Percentiles rank a stretch among this genome's conserved stretches.
Evolutionary conservation across 192 early-diverging fungal species (phyloP).

Genomic region (Coemansia sp.): DNA sequence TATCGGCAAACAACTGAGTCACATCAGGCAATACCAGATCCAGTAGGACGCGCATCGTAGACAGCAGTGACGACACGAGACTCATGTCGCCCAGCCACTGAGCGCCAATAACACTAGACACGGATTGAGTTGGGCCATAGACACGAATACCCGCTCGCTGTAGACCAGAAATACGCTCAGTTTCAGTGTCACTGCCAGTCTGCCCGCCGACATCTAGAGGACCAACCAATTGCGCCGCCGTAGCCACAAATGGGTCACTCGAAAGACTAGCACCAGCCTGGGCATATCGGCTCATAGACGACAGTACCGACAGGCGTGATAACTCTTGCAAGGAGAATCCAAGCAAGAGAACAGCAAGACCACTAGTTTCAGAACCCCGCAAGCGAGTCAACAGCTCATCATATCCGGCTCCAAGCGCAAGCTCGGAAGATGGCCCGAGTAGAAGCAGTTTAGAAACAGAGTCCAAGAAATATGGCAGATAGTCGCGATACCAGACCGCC

Average conservation of each 20-base stretch:
- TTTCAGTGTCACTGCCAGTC: constrained; percentile 3
- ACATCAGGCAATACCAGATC: neutral
- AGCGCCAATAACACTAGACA: neutral
- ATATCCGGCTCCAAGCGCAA: neutral
- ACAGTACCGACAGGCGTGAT: neutral
- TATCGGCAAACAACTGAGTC: neutral
- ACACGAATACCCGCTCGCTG: constrained; percentile 9
- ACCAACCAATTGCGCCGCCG: neutral
- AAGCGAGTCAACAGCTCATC: neutral
- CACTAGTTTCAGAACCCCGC: neutral
- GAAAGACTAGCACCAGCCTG: neutral
- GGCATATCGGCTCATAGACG: neutral
- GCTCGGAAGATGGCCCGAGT: neutral
- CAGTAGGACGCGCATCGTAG: constrained; percentile 1
- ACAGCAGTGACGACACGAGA: constrained; percentile 10
- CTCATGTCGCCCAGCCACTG: constrained; percentile 8
- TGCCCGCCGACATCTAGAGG: constrained; percentile 6
- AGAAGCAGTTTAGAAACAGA: constrained; percentile 17
- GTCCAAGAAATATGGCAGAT: constrained; percentile 25
- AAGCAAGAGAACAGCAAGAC: constrained; percentile 13
- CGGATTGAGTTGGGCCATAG: neutral
- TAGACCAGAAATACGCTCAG: constrained; percentile 10
- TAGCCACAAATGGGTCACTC: constrained; percentile 1
- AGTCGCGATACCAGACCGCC: constrained; percentile 23
- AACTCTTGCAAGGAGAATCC: constrained; percentile 21